phyloP scores from a whole-genome alignment of 768 basidiomycete genomes.

The Tricholomella constricta region DNA sequence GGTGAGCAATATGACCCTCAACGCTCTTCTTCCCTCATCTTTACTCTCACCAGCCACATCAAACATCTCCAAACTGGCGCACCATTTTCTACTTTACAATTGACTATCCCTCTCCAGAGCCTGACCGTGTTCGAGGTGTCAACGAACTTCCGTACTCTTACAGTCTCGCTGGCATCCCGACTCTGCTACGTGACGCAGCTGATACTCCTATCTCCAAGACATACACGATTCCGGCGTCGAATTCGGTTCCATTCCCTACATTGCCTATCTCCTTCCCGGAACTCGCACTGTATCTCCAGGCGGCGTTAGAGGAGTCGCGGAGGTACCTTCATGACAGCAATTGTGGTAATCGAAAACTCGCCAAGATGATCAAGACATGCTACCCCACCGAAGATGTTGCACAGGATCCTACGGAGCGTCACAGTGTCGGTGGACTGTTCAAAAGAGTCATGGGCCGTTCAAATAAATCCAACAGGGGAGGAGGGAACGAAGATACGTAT shows the following conservation, averaged over 20 bases:
- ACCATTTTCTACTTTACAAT: slow-evolving; percentile 78
- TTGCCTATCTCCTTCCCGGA: slow-evolving; percentile 78
- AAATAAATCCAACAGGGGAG: slow-evolving; percentile 44
- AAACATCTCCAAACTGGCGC: slow-evolving; percentile 63
- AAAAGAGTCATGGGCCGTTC: slow-evolving; percentile 62
- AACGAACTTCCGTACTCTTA: slow-evolving; percentile 75
- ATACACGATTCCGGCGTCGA: slow-evolving; percentile 68
- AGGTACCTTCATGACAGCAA: slow-evolving; percentile 59
- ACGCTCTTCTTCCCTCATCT: background rate
- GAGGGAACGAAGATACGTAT: slow-evolving; percentile 77
- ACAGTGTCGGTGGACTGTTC: slow-evolving; percentile 54
- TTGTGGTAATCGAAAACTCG: slow-evolving; percentile 63
- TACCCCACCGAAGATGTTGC: slow-evolving; percentile 51
- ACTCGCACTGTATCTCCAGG: slow-evolving; percentile 74
- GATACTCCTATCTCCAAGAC: slow-evolving; percentile 68
- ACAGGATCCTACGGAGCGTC: slow-evolving; percentile 34
- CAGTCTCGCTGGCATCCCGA: slow-evolving; percentile 56
- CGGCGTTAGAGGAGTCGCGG: slow-evolving; percentile 69
- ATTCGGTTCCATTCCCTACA: slow-evolving; percentile 61
- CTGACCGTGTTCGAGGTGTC: slow-evolving; percentile 51
- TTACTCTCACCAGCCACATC: slow-evolving; percentile 53
- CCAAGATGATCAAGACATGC: slow-evolving; percentile 66
- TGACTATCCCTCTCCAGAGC: slow-evolving; percentile 62
- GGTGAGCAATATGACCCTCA: slow-evolving; percentile 39
- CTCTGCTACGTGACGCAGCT: slow-evolving; percentile 61